Conservation (phyloP, 2,329 filamentous ascomycete species). For the Fusarium sp. region DNA sequence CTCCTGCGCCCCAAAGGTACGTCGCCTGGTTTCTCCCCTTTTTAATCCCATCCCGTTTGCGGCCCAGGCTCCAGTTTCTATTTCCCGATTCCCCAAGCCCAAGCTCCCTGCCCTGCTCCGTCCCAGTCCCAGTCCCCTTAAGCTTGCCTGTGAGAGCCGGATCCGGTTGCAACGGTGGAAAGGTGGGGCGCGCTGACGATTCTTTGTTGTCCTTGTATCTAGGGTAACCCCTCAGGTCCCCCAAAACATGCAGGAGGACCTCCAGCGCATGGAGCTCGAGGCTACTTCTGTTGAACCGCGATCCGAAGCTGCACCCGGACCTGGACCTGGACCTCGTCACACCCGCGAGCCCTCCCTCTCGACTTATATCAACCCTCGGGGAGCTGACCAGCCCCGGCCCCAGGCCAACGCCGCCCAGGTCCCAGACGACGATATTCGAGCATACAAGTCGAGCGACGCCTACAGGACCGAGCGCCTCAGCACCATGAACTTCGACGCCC, state of each 20-base stretch:
- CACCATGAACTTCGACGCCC: slow-evolving; percentile 66
- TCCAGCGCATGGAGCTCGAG: slow-evolving; percentile 90
- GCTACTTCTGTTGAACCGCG: slow-evolving; percentile 63
- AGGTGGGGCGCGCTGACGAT: slow-evolving; percentile 54
- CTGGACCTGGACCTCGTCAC: slow-evolving; percentile 50
- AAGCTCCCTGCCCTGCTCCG: slow-evolving; percentile 25
- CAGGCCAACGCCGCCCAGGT: slow-evolving; percentile 48
- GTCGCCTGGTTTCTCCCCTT: slow-evolving; percentile 43
- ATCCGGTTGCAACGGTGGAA: slow-evolving; percentile 44
- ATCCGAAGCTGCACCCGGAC: slow-evolving; percentile 46
- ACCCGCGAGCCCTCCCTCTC: slow-evolving; percentile 59
- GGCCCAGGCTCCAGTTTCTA: slow-evolving; percentile 29
- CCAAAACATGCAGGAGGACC: slow-evolving; percentile 94
- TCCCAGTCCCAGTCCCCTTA: slow-evolving; percentile 30
- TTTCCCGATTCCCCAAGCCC: slow-evolving; percentile 28
- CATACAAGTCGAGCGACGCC: slow-evolving; percentile 54
- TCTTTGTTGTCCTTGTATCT: slow-evolving; percentile 49
- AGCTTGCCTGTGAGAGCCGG: slow-evolving; percentile 36
- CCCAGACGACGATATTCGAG: slow-evolving; percentile 52
- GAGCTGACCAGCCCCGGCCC: slow-evolving; percentile 44
- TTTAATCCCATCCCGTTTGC: slow-evolving; percentile 28
- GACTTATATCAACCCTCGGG: slow-evolving; percentile 50
- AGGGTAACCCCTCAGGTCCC: slow-evolving; percentile 96
- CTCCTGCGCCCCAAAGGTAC: slow-evolving; percentile 69
- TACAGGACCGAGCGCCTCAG: slow-evolving; percentile 51